Evolutionary conservation across 2,329 filamentous ascomycete species (phyloP), one percentile per base, ranked within the genome.

Genomic region (Colletotrichum sp.): DNA sequence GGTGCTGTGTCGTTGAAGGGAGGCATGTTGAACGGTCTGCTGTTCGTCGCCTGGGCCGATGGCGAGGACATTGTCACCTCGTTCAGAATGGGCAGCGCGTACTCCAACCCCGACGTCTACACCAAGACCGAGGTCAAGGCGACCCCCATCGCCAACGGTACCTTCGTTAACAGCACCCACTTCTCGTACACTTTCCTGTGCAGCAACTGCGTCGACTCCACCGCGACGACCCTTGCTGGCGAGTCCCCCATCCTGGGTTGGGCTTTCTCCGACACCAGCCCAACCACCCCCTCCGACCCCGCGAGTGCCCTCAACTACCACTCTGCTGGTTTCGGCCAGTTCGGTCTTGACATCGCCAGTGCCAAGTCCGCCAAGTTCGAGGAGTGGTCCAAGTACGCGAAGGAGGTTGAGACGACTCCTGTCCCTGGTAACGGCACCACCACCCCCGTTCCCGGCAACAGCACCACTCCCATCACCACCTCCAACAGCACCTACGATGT

Each of bases 111-210:
- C 1, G 81, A 86, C 3, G 82, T 86, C n/a, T 88, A 88, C 79
- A 83, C 85, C 5, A 85, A 84, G 15, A 83, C 83, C 26, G 16
- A 73, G 34, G 84, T 86, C 36, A 84, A 84, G 3, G 79, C 87
- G 18, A 80, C 80, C 2, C 85, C 88, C 16, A 90, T 90, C 76
- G 82, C 87, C 28, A 87, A 88, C 26, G 88, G 89, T 30, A 90
- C 88, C 2, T 89, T 87, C 28, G 81, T 89, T 74, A 91, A 90
- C 83, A 83, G 82, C 76, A 90, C 89, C 2, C 87, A 90, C 77
- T 87, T 86, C 79, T 87, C 87, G 3, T 89, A 88, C 77, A 91
- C 89, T 1, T 91, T 90, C 81, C 84, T 91, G 48, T 91, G 89
- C 79, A 81, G 84, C 61, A 83, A 83, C 13, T 89, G 87, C 72